Percentiles rank a stretch among this genome's conserved stretches.
Evolutionary conservation across 2,329 filamentous ascomycete species (phyloP).

Genomic region (Fusarium redolens): DNA sequence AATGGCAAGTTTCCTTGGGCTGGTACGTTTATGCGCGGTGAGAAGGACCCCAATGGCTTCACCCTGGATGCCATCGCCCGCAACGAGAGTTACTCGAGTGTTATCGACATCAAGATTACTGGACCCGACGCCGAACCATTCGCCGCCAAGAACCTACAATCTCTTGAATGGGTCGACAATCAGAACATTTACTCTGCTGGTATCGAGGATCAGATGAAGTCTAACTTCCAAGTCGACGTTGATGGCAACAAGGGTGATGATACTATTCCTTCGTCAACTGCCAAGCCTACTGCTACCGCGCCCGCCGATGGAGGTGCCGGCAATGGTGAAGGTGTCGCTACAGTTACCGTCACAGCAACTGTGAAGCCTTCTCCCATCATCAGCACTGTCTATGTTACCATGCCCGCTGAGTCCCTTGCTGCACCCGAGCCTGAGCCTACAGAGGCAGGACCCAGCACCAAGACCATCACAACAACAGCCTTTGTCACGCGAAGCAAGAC

Average conservation of each 20-base stretch:
- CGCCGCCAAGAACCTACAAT: slow-evolving; percentile 36
- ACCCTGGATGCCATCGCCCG: slow-evolving; percentile 48
- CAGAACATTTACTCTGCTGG: slow-evolving; percentile 58
- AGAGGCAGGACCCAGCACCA: slow-evolving; percentile 27
- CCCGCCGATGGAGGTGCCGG: slow-evolving; percentile 28
- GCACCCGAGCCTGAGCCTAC: slow-evolving; percentile 23
- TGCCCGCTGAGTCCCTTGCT: slow-evolving; percentile 43
- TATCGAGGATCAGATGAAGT: slow-evolving; percentile 58
- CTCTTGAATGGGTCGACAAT: slow-evolving; percentile 48
- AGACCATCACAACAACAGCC: slow-evolving; percentile 39
- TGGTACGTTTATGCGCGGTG: slow-evolving; percentile 54
- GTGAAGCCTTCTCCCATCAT: slow-evolving; percentile 53
- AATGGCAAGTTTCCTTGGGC: slow-evolving; percentile 57
- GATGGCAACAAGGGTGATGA: slow-evolving; percentile 39
- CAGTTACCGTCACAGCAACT: slow-evolving; percentile 53
- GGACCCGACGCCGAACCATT: slow-evolving; percentile 39
- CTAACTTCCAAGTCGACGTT: slow-evolving; percentile 59
- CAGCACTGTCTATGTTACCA: slow-evolving; percentile 52
- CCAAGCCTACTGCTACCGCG: slow-evolving; percentile 17
- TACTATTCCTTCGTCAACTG: slow-evolving; percentile 32
- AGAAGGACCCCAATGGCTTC: slow-evolving; percentile 53
- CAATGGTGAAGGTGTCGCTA: slow-evolving; percentile 30
- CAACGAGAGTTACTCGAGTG: slow-evolving; percentile 57
- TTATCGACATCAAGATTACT: slow-evolving; percentile 55
- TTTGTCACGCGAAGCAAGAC: slow-evolving; percentile 29